Evolutionary conservation across 257 asterid genomes (phyloP).

Genomic region (Solanum infundibuliforme): DNA sequence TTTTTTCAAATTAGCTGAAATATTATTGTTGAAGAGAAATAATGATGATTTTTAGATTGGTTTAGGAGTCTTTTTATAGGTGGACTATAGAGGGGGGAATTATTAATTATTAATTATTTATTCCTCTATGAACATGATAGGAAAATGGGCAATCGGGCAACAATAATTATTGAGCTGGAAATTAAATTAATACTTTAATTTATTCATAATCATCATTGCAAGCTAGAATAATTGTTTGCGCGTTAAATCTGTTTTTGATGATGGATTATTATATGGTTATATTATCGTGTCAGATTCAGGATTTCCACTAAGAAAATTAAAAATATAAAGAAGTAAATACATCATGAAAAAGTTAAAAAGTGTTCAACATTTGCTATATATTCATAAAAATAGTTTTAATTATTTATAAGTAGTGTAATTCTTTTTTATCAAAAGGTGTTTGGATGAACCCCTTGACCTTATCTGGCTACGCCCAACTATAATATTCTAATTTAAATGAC

Average conservation of each 20-base stretch:
- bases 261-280: background rate
- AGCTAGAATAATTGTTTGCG: background rate
- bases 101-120: background rate
- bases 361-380: background rate
- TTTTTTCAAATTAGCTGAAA: background rate
- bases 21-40: background rate
- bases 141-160: background rate
- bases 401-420: background rate
- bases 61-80: background rate
- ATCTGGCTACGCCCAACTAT: fast-evolving
- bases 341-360: background rate
- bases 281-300: background rate
- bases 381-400: too few relatives aligned
- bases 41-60: background rate
- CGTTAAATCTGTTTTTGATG: background rate
- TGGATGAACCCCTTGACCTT: background rate
- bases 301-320: background rate
- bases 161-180: background rate
- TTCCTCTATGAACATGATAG: background rate
- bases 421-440: background rate
- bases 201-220: background rate
- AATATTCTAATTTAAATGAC: background rate
- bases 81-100: background rate
- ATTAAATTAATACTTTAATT: background rate
- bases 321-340: background rate